A percentile compares a stretch with the other conserved stretches of the same genome.
phyloP scores from a whole-genome alignment of 2,329 filamentous ascomycete genomes.

The Xylariaceae sp. region DNA sequence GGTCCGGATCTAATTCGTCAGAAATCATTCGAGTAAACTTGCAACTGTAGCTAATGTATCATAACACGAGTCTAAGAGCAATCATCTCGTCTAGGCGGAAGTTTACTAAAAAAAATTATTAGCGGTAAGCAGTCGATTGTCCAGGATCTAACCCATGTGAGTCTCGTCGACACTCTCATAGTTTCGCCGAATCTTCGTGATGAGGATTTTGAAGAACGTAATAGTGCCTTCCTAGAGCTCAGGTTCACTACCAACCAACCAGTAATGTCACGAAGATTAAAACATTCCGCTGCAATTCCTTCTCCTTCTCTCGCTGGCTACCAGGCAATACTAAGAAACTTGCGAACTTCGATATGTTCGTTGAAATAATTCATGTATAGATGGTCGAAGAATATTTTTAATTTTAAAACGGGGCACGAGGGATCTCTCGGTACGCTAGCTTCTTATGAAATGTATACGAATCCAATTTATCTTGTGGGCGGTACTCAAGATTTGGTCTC shows the following conservation, averaged over 20 bases:
- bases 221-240: constrained; percentile 14
- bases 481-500: constrained; percentile 16
- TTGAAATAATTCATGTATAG: constrained; percentile 62
- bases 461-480: constrained; percentile 26
- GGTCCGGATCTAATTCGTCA: no score
- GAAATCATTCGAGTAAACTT: no score
- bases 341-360: constrained; percentile 61
- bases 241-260: constrained; percentile 43
- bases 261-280: constrained; percentile 33
- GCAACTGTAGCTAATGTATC: no score
- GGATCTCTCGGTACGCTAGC: constrained; percentile 10
- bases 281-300: constrained; percentile 41
- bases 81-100: no score
- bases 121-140: constrained; percentile 35
- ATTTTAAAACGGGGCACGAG: constrained; percentile 42
- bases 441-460: constrained; percentile 28
- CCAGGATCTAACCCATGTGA: constrained; percentile 48
- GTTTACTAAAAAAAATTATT: no score
- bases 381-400: constrained; percentile 73
- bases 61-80: no score
- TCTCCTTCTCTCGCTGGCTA: constrained; percentile 22
- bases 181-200: constrained; percentile 22
- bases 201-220: constrained; percentile 16
- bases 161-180: constrained; percentile 47
- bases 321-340: constrained; percentile 56